Conservation (phyloP, 495 filamentous ascomycete species). For the Cercophora newfieldiana region DNA sequence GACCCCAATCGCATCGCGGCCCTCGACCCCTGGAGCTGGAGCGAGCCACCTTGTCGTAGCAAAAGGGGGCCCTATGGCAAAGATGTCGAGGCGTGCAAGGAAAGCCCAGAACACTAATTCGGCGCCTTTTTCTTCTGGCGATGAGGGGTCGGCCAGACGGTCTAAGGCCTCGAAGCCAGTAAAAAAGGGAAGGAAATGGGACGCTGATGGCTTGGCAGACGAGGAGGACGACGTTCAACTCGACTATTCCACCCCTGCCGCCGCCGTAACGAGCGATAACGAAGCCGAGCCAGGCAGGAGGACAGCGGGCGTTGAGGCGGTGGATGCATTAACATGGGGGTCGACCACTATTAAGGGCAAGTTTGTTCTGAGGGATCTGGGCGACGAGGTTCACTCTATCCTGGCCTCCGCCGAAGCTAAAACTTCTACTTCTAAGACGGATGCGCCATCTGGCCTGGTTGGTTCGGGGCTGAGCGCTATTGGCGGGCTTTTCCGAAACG, state of each 20-base stretch:
- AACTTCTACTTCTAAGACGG: slow-evolving; percentile 48
- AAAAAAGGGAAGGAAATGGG: slow-evolving; percentile 90
- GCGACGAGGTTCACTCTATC: slow-evolving; percentile 90
- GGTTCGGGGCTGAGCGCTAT: slow-evolving; percentile 76
- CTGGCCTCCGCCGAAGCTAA: slow-evolving; percentile 70
- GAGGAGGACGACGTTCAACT: slow-evolving; percentile 79
- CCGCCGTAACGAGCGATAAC: slow-evolving; percentile 48
- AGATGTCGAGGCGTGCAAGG: slow-evolving; percentile 76
- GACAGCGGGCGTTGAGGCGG: slow-evolving; percentile 61
- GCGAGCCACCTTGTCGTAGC: slow-evolving; percentile 65
- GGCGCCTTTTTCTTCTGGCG: slow-evolving; percentile 76
- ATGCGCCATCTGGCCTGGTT: slow-evolving; percentile 60
- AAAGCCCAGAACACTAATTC: slow-evolving; percentile 66
- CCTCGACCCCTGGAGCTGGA: slow-evolving; percentile 72
- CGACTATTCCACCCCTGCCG: slow-evolving; percentile 74
- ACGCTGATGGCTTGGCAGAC: slow-evolving; percentile 82
- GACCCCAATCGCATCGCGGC: slow-evolving; percentile 77
- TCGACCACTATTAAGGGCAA: slow-evolving; percentile 85
- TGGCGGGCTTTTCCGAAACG: slow-evolving; percentile 84
- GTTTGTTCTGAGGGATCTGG: slow-evolving; percentile 90
- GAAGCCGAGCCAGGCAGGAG: slow-evolving; percentile 49
- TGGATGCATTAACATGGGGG: slow-evolving; percentile 80
- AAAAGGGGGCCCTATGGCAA: slow-evolving; percentile 68
- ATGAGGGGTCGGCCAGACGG: slow-evolving; percentile 64
- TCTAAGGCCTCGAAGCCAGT: slow-evolving; percentile 58